Conservation (phyloP, 306 rosid genomes). For the Vicia sativa region DNA sequence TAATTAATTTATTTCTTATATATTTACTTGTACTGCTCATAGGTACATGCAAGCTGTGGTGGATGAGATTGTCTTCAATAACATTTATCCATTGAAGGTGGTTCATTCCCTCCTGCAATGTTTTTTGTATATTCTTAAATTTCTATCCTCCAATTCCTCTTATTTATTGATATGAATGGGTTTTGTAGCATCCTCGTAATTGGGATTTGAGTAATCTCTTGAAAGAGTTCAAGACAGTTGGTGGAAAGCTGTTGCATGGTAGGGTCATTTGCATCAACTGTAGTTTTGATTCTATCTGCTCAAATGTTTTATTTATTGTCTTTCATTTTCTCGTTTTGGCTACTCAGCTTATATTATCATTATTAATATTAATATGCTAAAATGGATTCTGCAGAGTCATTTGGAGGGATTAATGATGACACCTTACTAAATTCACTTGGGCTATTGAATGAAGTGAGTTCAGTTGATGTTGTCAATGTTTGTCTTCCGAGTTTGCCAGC, state of each 20-base stretch:
- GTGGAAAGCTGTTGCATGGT: slow-evolving; percentile 83
- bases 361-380: slow-evolving; percentile 39
- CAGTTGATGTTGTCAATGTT: slow-evolving; percentile 60
- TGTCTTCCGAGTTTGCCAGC: slow-evolving; percentile 76
- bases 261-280: slow-evolving; percentile 39
- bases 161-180: slow-evolving; percentile 40
- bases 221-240: slow-evolving; percentile 65
- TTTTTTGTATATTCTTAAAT: neutral
- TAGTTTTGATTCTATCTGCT: slow-evolving; percentile 29
- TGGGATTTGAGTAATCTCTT: slow-evolving; percentile 85
- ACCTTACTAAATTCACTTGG: slow-evolving; percentile 64
- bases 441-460: slow-evolving; percentile 50
- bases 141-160: slow-evolving; percentile 34
- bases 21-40: slow-evolving; percentile 31
- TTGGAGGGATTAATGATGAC: slow-evolving; percentile 65
- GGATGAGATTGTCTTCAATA: slow-evolving; percentile 77
- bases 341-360: slow-evolving; percentile 26
- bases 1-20: neutral
- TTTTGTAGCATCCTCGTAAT: slow-evolving; percentile 74
- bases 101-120: slow-evolving; percentile 24
- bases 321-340: slow-evolving; percentile 33
- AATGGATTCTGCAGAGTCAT: slow-evolving; percentile 63
- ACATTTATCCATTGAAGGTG: slow-evolving; percentile 78
- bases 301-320: slow-evolving; percentile 22
- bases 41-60: slow-evolving; percentile 99